Conservation (phyloP, 495 filamentous ascomycete species). For the Hypoxylon trugodes region DNA sequence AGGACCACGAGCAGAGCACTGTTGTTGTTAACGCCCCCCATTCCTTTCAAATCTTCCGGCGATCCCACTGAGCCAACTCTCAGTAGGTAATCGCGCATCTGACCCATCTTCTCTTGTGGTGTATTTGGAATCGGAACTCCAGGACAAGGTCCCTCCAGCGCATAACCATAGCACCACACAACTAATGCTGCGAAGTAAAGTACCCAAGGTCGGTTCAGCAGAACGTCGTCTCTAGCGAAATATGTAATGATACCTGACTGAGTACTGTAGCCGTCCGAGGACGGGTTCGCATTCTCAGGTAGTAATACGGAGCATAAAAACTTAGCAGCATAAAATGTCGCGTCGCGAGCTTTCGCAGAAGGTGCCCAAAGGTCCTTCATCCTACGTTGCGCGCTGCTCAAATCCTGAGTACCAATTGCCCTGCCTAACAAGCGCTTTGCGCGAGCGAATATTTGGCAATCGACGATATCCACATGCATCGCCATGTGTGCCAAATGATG, state of each 20-base stretch:
- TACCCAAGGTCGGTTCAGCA: constrained; percentile 96
- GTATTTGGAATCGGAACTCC: constrained; percentile 57
- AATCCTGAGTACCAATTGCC: constrained; percentile 82
- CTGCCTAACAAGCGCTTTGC: constrained; percentile 85
- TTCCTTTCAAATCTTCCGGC: constrained; percentile 80
- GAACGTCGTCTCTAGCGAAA: constrained; percentile 85
- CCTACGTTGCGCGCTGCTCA: constrained; percentile 78
- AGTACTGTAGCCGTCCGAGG: constrained; percentile 34
- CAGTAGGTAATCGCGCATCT: constrained; percentile 82
- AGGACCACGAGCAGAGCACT: constrained; percentile 84
- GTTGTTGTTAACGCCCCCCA: constrained; percentile 82
- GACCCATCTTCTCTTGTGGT: constrained; percentile 69
- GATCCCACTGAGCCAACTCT: constrained; percentile 77
- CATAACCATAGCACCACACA: constrained; percentile 95
- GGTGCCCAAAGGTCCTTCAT: constrained; percentile 94
- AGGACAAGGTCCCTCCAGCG: constrained; percentile 80
- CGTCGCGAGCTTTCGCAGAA: constrained; percentile 89
- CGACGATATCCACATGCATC: constrained; percentile 97
- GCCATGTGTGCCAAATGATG: constrained; percentile 97
- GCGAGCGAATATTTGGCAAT: constrained; percentile 94
- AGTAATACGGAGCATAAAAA: constrained; percentile 84
- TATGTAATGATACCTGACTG: constrained; percentile 61
- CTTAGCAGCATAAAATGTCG: constrained; percentile 90
- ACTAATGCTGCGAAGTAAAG: constrained; percentile 91
- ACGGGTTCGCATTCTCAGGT: constrained; percentile 51